phyloP scores from a whole-genome alignment of 176 grass and related monocot genomes.

The Cenchrus fungigraminus region DNA sequence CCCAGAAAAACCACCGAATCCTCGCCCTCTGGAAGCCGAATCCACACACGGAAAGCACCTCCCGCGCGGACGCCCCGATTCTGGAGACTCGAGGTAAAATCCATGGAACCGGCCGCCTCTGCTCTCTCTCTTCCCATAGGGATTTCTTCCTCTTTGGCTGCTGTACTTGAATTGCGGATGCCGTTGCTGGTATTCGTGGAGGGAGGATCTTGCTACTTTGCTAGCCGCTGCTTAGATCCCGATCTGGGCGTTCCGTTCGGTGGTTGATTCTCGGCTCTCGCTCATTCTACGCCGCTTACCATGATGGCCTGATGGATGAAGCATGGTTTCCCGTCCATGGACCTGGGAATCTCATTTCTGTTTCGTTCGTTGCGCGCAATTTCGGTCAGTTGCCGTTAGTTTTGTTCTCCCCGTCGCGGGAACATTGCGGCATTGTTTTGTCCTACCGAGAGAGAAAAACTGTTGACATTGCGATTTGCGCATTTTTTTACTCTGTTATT shows the following conservation, averaged over 20 bases:
- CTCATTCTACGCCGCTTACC: not conserved
- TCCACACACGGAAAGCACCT: conserved; percentile 10
- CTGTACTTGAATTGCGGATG: not conserved
- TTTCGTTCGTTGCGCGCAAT: not conserved
- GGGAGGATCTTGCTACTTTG: not conserved
- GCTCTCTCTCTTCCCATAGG: not conserved
- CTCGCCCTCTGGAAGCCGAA: not conserved
- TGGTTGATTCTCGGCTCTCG: not conserved
- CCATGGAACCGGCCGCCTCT: not conserved
- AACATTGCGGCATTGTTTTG: conserved; percentile 29
- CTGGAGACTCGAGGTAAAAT: conserved; percentile 34
- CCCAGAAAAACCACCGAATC: not conserved
- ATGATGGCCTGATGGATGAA: not conserved
- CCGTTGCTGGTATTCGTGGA: not conserved
- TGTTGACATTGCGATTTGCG: not conserved
- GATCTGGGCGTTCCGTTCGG: not conserved
- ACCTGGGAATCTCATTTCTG: not conserved
- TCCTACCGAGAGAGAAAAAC: not conserved
- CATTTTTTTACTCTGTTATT: not conserved
- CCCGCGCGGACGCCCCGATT: not conserved
- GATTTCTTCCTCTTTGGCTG: not conserved
- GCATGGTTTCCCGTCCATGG: not conserved
- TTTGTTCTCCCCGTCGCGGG: not conserved
- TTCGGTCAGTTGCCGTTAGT: not conserved
- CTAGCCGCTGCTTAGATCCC: not conserved